Base-by-base conservation (phyloP, 768 basidiomycete species). In the Jaapia argillacea region DNA sequence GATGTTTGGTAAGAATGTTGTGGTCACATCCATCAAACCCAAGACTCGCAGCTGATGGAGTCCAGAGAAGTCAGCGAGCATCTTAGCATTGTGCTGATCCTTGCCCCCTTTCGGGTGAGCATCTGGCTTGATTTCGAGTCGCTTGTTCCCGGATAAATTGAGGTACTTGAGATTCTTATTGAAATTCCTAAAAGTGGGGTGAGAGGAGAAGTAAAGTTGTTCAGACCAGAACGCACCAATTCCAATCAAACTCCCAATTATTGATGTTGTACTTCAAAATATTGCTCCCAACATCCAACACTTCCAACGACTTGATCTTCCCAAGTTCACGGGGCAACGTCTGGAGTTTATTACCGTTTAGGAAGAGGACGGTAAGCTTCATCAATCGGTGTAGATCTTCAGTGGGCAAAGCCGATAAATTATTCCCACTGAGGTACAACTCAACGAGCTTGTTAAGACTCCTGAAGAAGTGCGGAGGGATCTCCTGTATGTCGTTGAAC, bases 191-290 rank as follows among this genome's bases (percentile, higher is more conserved):
- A 5, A 33, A 4, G 47, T 4, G 3, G 2, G 25, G 6, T 5
- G 18, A 42, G 28, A 24, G 22, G 27, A 48, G 25, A 23, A 24
- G 40, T 6, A 22, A 37, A 18, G 18, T 44, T 18, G 2, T 25
- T 12, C 42, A 7, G 13, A 38, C n/a, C 20, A 37, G 26, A n/a
- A 65, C 77, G 40, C 50, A 94, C 94, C 96, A 97, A 59, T 99
- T 98, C 93, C 93, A 98, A 64, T 99, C 96, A 60, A 92, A 98
- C 59, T 94, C 89, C 84, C 84, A 92, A 55, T 99, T 99, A 52
- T 89, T 86, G 52, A 96, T 91, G 58, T 98, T 99, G 63, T 98
- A 98, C 72, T 86, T 89, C 62, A 99, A 68, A 42, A 79, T 62
- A 59, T 99, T 99, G 59, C 84, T 92, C 5, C 96, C 93, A 4